A percentile compares a stretch with the other conserved stretches of the same genome.
These are phyloP conservation scores for Dispira simplex DNA, from an alignment of 192 early-diverging fungal species.

Conservation along the genomic window DNA sequence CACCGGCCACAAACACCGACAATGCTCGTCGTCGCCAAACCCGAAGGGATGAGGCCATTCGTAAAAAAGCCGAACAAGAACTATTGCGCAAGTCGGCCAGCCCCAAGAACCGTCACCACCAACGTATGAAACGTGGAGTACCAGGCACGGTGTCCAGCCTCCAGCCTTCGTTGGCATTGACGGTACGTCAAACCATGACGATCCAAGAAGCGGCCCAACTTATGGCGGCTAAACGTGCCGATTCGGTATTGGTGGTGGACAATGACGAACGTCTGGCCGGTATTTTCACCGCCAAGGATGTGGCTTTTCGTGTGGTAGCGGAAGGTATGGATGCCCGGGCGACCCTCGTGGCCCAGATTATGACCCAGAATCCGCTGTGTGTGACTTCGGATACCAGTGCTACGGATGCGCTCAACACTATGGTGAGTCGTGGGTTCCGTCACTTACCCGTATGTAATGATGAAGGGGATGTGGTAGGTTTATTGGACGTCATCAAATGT, in stretches of 20 bases:
- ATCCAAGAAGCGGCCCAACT: slow-evolving; percentile 76
- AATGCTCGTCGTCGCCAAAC: slow-evolving; percentile 9
- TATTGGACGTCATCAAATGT: slow-evolving; percentile 76
- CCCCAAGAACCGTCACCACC: slow-evolving; percentile 17
- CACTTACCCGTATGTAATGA: slow-evolving; percentile 79
- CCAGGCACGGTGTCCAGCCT: slow-evolving; percentile 82
- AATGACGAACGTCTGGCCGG: slow-evolving; percentile 80
- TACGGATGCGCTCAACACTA: slow-evolving; percentile 65
- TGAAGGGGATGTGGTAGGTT: slow-evolving; percentile 68
- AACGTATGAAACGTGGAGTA: slow-evolving; percentile 16
- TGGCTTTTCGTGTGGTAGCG: slow-evolving; percentile 90
- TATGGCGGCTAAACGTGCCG: slow-evolving; percentile 95
- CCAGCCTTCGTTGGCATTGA: slow-evolving; percentile 71
- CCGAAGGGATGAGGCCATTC: slow-evolving; percentile 33
- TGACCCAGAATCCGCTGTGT: slow-evolving; percentile 82
- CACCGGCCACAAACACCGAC: neutral
- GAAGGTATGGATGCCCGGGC: slow-evolving; percentile 43
- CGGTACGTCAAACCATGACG: slow-evolving; percentile 57
- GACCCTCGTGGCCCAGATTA: slow-evolving; percentile 68
- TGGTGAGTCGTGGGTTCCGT: slow-evolving; percentile 70
- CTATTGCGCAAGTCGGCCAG: slow-evolving; percentile 39
- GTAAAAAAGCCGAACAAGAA: slow-evolving; percentile 59
- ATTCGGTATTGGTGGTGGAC: slow-evolving; percentile 92
- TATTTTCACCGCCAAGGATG: slow-evolving; percentile 97
- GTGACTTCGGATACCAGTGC: slow-evolving; percentile 70